These are phyloP conservation scores for Scytalidium lignicola DNA, from an alignment of 2,329 filamentous ascomycete genomes.

Conservation along the genomic window DNA sequence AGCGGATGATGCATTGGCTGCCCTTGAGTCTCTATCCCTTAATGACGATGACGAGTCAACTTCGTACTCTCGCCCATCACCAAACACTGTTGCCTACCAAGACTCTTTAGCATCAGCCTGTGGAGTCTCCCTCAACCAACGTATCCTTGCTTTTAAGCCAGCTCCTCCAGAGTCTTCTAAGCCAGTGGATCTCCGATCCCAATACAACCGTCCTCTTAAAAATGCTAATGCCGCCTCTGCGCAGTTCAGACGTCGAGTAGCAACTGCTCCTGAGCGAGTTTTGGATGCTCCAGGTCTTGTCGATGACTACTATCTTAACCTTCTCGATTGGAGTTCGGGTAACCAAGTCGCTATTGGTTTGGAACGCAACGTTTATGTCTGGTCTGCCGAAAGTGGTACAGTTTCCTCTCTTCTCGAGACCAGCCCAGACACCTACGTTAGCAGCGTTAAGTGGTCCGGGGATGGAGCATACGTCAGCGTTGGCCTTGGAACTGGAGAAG, in stretches of 20 bases:
- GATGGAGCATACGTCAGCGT: constrained; percentile 96
- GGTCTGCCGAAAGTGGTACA: constrained; percentile 90
- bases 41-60: constrained; percentile 63
- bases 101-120: constrained; percentile 86
- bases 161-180: constrained; percentile 97
- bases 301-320: constrained; percentile 98
- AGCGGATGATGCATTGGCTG: constrained; percentile 71
- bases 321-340: constrained; percentile 94
- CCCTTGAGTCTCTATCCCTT: constrained; percentile 74
- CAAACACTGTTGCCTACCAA: constrained; percentile 86
- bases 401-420: constrained; percentile 89
- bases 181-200: constrained; percentile 92
- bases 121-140: constrained; percentile 86
- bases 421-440: constrained; percentile 86
- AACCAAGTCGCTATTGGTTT: constrained; percentile 98
- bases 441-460: constrained; percentile 97
- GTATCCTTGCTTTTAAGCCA: constrained; percentile 97
- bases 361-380: constrained; percentile 95
- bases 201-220: constrained; percentile 96
- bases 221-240: constrained; percentile 66
- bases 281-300: constrained; percentile 93
- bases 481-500: constrained; percentile 89
- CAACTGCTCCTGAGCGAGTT: constrained; percentile 92
- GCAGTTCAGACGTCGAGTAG: constrained; percentile 85
- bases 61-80: constrained; percentile 72